Base-by-base conservation (phyloP, 331 rosid species). In the Acacia concinna region DNA sequence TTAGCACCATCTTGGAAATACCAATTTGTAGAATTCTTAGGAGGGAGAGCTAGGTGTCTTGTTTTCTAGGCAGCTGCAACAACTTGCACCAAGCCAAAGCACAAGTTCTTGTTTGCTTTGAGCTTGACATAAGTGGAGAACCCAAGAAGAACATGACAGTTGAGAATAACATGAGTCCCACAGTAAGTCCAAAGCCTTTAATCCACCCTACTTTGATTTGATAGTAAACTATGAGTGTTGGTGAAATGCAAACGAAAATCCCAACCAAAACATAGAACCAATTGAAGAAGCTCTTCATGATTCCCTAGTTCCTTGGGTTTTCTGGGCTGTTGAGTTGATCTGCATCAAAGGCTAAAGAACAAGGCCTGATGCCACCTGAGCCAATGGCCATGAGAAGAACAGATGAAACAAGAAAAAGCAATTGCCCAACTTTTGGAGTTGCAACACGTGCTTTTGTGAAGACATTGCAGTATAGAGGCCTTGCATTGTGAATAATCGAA, bases 251-350 rank as follows among this genome's bases (percentile, higher is more conserved):
- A 6, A 87, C 43, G 5, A 97, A 88, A 47, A 91, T 8, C 8
- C 98, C 96, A 70, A 91, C 90, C 0, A 94, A 87, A 46, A 84
- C 91, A 77, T 92, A 90, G 51, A 92, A 94, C 98, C 98, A 92
- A 74, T 84, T 88, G 84, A 94, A 92, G 85, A 94, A 91, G 79
- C 87, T 90, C 71, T 79, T 89, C 85, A 91, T 25, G 65, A 46
- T 40, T 38, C 84, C 78, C 47, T 81, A 89, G 13, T 87, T 92
- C 3, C 80, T 38, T 2, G 79, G 90, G 75, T 81, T 84, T 43
- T 89, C 82, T 0, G 90, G 88, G 30, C 86, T 76, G 86, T 80
- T 59, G 0, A 91, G 27, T 81, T 89, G 94, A 71, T 95, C 91
- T 20, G 96, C 97, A 1, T 89, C 92, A 52, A 91, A 92, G 41